Percentiles rank a stretch among this genome's conserved stretches.
Conservation (phyloP, 2,329 filamentous ascomycete genomes). For the Talaromyces pinophilus region DNA sequence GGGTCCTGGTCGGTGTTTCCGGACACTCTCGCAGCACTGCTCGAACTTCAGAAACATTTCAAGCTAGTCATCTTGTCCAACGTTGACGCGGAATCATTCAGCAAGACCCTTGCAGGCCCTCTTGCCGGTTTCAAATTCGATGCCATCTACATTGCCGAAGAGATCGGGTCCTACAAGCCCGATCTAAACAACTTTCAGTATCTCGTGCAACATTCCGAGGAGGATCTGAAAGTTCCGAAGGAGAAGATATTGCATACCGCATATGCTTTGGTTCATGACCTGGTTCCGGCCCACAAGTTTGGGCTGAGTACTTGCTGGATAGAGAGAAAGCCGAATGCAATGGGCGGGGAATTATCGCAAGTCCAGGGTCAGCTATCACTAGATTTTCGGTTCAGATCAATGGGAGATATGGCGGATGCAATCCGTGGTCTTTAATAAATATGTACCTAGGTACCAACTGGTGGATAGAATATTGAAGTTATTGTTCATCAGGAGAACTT, state of each 20-base stretch:
- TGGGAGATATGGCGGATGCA: slow-evolving; percentile 14
- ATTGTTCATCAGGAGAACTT: too few relatives aligned
- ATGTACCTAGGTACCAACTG: not conserved
- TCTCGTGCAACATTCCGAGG: slow-evolving; percentile 11
- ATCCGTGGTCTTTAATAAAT: not conserved
- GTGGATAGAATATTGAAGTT: too few relatives aligned
- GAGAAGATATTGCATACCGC: slow-evolving; percentile 17
- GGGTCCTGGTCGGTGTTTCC: slow-evolving; percentile 14
- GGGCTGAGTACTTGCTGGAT: slow-evolving; percentile 17
- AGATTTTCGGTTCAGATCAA: slow-evolving; percentile 16
- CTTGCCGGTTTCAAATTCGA: slow-evolving; percentile 17
- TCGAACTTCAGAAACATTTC: slow-evolving; percentile 14
- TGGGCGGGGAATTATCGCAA: slow-evolving; percentile 12
- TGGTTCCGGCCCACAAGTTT: slow-evolving; percentile 2
- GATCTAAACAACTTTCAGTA: slow-evolving; percentile 13
- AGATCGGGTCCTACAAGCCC: slow-evolving; percentile 17
- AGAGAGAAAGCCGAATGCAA: slow-evolving; percentile 12
- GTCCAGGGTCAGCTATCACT: slow-evolving; percentile 16
- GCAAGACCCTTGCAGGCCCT: slow-evolving; percentile 12
- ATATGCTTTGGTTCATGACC: slow-evolving; percentile 15
- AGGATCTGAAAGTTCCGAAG: slow-evolving; percentile 10
- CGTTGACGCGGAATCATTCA: slow-evolving; percentile 16
- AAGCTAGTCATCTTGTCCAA: slow-evolving; percentile 18
- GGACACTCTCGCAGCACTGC: slow-evolving; percentile 17
- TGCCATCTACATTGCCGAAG: slow-evolving; percentile 16